phyloP scores from a whole-genome alignment of 1,284 basidiomycete genomes.

The Heterobasidion occidentale region DNA sequence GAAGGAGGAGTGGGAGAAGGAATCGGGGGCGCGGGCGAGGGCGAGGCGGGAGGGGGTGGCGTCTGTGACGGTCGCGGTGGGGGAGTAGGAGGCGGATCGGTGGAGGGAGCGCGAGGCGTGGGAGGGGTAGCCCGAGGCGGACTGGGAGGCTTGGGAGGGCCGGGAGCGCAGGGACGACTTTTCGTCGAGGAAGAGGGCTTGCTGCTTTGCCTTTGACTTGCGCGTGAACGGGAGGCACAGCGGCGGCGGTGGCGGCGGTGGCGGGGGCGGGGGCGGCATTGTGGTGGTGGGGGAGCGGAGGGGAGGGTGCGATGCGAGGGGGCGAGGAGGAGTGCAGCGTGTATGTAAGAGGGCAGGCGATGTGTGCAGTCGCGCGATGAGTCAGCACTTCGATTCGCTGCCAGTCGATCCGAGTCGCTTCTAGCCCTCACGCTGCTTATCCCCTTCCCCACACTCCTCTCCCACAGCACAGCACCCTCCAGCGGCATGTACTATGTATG shows the following conservation, averaged over 20 bases:
- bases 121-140: not conserved
- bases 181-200: constrained; percentile 5
- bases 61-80: constrained; percentile 29
- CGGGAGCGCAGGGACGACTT: constrained; percentile 6
- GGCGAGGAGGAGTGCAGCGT: not conserved
- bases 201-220: constrained; percentile 11
- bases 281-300: constrained; percentile 20
- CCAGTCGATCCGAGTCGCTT: no score
- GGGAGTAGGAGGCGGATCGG: constrained; percentile 25
- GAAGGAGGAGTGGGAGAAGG: not conserved
- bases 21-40: not conserved
- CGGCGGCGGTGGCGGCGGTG: constrained; percentile 50
- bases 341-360: not conserved
- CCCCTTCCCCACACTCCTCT: no score
- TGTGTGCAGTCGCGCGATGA: not conserved
- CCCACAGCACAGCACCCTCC: no score
- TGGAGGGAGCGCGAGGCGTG: constrained; percentile 11
- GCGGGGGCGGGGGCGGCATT: constrained; percentile 28
- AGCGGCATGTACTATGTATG: no score
- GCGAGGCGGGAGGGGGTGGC: constrained; percentile 5
- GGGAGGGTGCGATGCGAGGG: not conserved
- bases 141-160: not conserved
- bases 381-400: no score
- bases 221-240: constrained; percentile 47
- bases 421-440: no score